Evolutionary conservation across 345 rosid species (phyloP).

Genomic region (Pseudoturritis turrita): DNA sequence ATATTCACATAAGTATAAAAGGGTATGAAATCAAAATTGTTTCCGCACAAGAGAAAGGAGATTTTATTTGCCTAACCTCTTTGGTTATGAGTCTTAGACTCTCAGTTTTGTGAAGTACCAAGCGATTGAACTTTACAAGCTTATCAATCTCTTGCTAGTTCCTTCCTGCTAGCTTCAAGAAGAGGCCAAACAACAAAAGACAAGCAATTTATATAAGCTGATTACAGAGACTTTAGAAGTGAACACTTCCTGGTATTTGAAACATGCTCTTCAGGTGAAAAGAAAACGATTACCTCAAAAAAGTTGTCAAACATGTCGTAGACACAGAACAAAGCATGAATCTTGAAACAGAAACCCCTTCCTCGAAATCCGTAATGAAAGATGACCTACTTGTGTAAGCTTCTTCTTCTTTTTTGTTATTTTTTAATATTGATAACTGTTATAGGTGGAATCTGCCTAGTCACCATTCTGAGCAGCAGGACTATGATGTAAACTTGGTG

Average conservation of each 20-base stretch:
- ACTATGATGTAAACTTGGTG: constrained; percentile 17
- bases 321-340: constrained; percentile 18
- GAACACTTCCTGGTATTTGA: background rate
- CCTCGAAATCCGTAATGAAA: constrained; percentile 17
- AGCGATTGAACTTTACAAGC: constrained; percentile 15
- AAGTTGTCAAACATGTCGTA: constrained; percentile 27
- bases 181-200: constrained; percentile 7
- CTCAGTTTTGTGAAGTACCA: constrained; percentile 21
- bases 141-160: constrained; percentile 25
- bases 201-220: background rate
- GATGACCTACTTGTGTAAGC: constrained; percentile 29
- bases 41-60: constrained; percentile 13
- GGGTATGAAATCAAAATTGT: constrained; percentile 25
- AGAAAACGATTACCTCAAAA: constrained; percentile 28
- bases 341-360: constrained; percentile 21
- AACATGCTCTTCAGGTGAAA: background rate
- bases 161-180: constrained; percentile 34
- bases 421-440: constrained; percentile 1
- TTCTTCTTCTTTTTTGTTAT: constrained; percentile 20
- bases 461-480: constrained; percentile 30
- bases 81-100: constrained; percentile 24
- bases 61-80: constrained; percentile 49
- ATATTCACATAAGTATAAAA: constrained; percentile 28
- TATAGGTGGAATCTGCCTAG: constrained; percentile 29
- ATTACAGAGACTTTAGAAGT: background rate